Evolutionary conservation across 306 rosid genomes (phyloP), one percentile per base, ranked within the genome.

Genomic region (Bauhinia variegata): DNA sequence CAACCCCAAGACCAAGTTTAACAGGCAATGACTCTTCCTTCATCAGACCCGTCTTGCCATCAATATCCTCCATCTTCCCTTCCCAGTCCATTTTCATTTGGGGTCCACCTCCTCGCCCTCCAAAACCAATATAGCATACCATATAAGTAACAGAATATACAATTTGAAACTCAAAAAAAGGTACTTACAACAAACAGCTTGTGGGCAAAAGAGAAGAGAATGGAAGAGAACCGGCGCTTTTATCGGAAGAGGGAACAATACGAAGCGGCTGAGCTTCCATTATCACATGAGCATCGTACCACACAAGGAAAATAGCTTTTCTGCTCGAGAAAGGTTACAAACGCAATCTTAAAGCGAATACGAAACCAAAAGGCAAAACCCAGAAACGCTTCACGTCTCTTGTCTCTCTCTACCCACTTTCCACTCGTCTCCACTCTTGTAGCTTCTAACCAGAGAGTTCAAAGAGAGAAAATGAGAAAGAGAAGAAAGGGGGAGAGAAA

Each of bases 1-100:
- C 82, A 75, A 75, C 54, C 46, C 83, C 80, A 6, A 77, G 68
- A 6, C 76, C 83, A 68, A 81, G 81, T 54, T 64, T 65, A 66
- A 70, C 56, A 41, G 59, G 57, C 56, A 79, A 56, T 17, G 69
- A 60, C 36, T 65, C 81, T 55, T 75, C 74, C 50, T 78, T 71
- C 13, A 46, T 57, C 65, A 53, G 8, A 47, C 57, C 65, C 37
- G 30, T 51, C 56, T 72, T 54, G 54, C 31, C 57, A 48, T 73
- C 60, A 75, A 44, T 78, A 54, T 12, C 66, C 52, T 67, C 75
- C 79, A 12, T 75, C 73, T 4, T 39, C 28, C 60, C 60, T 57
- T 43, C 76, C 71, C 68, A 68, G 54, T 55, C 80, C 63, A 70
- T 52, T 60, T 68, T 54, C 79, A 55, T 82, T 64, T 54, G 77